Conservation (phyloP, 2,329 filamentous ascomycete species). For the Chalaropsis thielavioides region DNA sequence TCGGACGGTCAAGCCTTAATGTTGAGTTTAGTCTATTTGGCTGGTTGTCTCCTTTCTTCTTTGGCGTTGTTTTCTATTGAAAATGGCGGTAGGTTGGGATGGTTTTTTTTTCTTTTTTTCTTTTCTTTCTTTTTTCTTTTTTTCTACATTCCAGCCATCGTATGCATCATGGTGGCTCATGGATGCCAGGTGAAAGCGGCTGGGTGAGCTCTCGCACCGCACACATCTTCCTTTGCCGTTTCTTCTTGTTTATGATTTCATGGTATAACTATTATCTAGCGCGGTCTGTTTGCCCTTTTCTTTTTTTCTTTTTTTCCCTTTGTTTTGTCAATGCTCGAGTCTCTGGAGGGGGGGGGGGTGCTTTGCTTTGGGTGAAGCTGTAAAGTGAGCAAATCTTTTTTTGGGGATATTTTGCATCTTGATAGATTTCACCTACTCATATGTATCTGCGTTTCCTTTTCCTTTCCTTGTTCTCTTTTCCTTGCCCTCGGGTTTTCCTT, state of each 20-base stretch:
- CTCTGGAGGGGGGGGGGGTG: not conserved
- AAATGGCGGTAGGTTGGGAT: not conserved
- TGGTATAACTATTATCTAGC: not conserved
- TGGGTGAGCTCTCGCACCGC: too few relatives aligned
- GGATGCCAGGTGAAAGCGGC: not conserved
- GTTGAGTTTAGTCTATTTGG: not conserved
- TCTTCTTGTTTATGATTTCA: not conserved
- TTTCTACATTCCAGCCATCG: not conserved
- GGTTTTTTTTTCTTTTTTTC: not conserved
- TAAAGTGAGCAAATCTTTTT: not conserved
- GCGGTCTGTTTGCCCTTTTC: too few relatives aligned
- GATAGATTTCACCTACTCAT: not conserved
- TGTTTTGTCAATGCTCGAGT: not conserved
- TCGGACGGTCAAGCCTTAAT: constrained; percentile 10
- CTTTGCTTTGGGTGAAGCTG: not conserved
- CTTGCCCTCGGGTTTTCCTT: not conserved
- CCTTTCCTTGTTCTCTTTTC: not conserved
- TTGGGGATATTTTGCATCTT: constrained; percentile 5
- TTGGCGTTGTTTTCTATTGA: not conserved
- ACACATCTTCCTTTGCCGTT: not conserved
- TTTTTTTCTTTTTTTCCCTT: not conserved
- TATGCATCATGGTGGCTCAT: not conserved
- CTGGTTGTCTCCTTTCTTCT: constrained; percentile 4
- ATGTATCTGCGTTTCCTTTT: not conserved
- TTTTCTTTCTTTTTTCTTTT: not conserved